Percentiles rank a stretch among this genome's conserved stretches.
phyloP scores from a whole-genome alignment of 805 yeast species.

The Wickerhamiella vanderwaltii region DNA sequence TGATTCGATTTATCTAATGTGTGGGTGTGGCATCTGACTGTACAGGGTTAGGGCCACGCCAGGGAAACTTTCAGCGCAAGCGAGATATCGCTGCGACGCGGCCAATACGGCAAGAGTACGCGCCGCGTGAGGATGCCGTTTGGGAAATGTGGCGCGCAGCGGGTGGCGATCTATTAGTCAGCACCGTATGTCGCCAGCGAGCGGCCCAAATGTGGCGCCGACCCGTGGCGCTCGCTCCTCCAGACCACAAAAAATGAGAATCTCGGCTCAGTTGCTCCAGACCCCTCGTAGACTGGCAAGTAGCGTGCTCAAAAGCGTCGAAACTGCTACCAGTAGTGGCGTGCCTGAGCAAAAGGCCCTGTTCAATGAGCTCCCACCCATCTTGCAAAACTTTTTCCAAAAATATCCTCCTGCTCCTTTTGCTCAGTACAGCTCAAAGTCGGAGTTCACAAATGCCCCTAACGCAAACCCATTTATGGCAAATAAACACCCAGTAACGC shows the following conservation, averaged over 20 bases:
- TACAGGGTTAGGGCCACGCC: too few relatives aligned
- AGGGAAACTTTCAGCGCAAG: too few relatives aligned
- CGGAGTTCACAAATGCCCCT: slow-evolving; percentile 53
- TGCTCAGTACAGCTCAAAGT: slow-evolving; percentile 48
- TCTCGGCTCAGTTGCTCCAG: slow-evolving; percentile 16
- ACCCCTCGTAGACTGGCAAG: slow-evolving; percentile 23
- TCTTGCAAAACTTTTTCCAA: slow-evolving; percentile 60
- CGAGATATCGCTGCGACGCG: too few relatives aligned
- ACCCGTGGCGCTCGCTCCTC: too few relatives aligned
- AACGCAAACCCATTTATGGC: slow-evolving; percentile 80
- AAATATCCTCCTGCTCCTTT: slow-evolving; percentile 80
- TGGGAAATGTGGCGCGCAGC: too few relatives aligned
- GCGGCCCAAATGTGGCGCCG: too few relatives aligned
- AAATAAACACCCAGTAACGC: slow-evolving; percentile 71
- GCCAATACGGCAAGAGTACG: too few relatives aligned
- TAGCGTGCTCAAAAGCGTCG: slow-evolving; percentile 21
- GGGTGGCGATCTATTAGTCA: too few relatives aligned
- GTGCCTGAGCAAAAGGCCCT: slow-evolving; percentile 22
- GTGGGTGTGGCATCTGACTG: too few relatives aligned
- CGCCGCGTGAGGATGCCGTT: too few relatives aligned
- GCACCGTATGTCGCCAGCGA: too few relatives aligned
- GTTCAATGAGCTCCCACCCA: slow-evolving; percentile 53
- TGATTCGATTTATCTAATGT: too few relatives aligned
- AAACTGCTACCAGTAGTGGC: slow-evolving; percentile 25
- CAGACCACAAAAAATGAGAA: slow-evolving; percentile 26